Evolutionary conservation across 2,329 filamentous ascomycete genomes (phyloP), one percentile per base, ranked within the genome.

Genomic region (Cytospora piceicola): DNA sequence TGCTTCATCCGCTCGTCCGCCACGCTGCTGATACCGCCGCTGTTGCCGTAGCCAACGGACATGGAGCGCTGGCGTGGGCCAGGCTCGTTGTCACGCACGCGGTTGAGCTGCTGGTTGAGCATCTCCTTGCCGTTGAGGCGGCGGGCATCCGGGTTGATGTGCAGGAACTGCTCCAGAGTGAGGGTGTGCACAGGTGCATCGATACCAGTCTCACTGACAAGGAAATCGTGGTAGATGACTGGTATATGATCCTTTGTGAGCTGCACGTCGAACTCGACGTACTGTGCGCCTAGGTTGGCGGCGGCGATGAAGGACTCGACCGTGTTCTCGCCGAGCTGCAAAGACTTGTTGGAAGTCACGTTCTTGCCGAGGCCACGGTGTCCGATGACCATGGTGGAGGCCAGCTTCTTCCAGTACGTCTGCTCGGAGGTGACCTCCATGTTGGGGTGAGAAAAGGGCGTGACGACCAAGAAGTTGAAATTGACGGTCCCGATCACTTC

Each of bases 221-320:
- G 83, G 74, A 99, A 99, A 77, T 99, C 95, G 75, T 99, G 95
- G 75, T 99, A 99, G 73, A 99, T 97, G 70, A 99, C 94, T 0
- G 95, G 95, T 1, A 99, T 93, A 72, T 96, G 93, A 75, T 99
- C 95, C 74, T 99, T 99, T n/a, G 95, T 99, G 49, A 99, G 82
- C 75, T 99, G 95, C 0, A 99, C 95, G 75, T 99, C 95, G 73
- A 91, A 89, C 71, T 90, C 87, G 56, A 90, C 87, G 71, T 90
- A 90, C 64, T 89, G 85, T 3, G 88, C 95, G 11, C 95, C 95
- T 60, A 99, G 79, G 71, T 97, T 98, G 53, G 94, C 94, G 2
- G 95, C 95, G 3, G 94, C 93, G 73, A 98, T 97, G 78, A 99
- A 99, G 0, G 95, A 98, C 64, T 90, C 91, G 30, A 99, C 84